Conservation (phyloP, 257 asterid genomes). For the Parsonsia alboflavescens region DNA sequence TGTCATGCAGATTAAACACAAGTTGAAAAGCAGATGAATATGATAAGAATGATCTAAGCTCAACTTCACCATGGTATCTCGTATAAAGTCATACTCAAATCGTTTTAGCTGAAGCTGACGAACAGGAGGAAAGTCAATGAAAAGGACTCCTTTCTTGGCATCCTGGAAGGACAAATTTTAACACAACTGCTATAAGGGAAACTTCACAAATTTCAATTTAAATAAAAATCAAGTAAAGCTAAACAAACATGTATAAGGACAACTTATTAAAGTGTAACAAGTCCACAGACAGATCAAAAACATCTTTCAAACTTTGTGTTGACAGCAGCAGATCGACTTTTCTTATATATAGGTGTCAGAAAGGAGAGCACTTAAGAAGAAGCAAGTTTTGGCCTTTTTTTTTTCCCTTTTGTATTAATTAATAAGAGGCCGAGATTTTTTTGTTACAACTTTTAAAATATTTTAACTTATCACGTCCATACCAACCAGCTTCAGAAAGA, state of each 20-base stretch:
- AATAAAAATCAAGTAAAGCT: no score
- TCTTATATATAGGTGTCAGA: not conserved
- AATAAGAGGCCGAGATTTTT: no score
- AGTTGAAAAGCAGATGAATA: not conserved
- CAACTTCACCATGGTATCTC: slow-evolving; percentile 80
- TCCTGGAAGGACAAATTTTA: slow-evolving; percentile 41
- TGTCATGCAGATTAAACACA: not conserved
- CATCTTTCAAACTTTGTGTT: not conserved
- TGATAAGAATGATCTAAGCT: not conserved
- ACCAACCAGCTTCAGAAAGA: no score
- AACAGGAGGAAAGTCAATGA: slow-evolving; percentile 74
- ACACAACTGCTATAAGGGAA: not conserved
- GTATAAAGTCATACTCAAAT: slow-evolving; percentile 67
- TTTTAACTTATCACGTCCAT: not conserved
- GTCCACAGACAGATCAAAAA: not conserved
- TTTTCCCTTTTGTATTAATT: not conserved
- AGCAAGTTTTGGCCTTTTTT: not conserved
- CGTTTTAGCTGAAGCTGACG: slow-evolving; percentile 74
- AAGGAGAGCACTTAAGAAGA: not conserved
- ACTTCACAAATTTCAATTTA: no score
- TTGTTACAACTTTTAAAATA: not conserved
- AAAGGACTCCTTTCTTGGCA: slow-evolving; percentile 77
- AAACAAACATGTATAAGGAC: no score
- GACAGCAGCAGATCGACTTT: not conserved
- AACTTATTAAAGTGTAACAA: not conserved